A percentile compares a stretch with the other conserved stretches of the same genome.
Evolutionary conservation across 305 asterid species (phyloP).

Genomic region (Salvia sclarea): DNA sequence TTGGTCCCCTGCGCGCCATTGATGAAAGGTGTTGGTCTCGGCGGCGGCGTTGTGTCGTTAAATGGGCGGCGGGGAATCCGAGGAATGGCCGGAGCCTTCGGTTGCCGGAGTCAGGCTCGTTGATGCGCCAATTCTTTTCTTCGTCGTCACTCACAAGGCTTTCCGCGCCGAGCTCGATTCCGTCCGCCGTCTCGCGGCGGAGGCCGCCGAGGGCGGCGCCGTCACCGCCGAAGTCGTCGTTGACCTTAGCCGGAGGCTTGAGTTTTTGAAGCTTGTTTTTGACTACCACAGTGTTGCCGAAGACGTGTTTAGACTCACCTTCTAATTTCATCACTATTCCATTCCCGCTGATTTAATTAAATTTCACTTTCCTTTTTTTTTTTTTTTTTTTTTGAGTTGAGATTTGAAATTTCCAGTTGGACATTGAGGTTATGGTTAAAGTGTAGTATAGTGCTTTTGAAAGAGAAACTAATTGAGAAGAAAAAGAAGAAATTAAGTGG

Average conservation of each 20-base stretch:
- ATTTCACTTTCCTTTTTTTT: too few species aligned
- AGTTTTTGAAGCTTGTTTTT: constrained; percentile 72
- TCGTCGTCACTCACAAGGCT: constrained; percentile 76
- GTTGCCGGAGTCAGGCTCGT: constrained; percentile 55
- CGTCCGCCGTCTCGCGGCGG: constrained; percentile 54
- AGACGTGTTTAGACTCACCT: constrained; percentile 64
- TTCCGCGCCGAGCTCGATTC: constrained; percentile 63
- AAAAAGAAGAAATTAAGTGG: background rate
- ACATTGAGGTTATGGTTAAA: background rate
- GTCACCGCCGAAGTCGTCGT: constrained; percentile 39
- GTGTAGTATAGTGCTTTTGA: background rate
- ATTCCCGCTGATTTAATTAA: too few species aligned
- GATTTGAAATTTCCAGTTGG: background rate
- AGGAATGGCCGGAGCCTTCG: constrained; percentile 43
- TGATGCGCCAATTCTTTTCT: constrained; percentile 75
- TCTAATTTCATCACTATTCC: too few species aligned
- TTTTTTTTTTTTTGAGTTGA: background rate
- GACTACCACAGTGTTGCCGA: constrained; percentile 78
- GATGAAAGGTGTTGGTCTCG: constrained; percentile 43
- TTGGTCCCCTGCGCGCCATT: constrained; percentile 41
- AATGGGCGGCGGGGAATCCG: constrained; percentile 66
- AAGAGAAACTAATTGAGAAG: background rate
- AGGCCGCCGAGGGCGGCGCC: constrained; percentile 42
- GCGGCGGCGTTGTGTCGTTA: constrained; percentile 35
- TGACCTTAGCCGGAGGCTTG: constrained; percentile 58